Conservation (phyloP, 176 grass and related monocot species). For the Zea luxurians region DNA sequence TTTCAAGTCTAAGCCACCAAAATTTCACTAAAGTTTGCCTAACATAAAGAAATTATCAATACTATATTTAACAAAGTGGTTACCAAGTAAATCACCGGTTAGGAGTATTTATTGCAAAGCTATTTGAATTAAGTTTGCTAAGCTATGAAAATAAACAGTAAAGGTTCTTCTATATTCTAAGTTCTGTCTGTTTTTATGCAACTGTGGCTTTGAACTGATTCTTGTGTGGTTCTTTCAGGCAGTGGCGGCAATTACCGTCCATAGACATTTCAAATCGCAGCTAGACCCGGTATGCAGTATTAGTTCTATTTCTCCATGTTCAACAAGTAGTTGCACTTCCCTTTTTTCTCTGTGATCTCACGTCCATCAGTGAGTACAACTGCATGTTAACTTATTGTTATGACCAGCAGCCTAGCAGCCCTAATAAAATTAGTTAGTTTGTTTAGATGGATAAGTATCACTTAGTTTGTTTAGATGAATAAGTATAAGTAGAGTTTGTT, state of each 20-base stretch:
- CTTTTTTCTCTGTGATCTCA: not conserved
- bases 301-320: constrained; percentile 38
- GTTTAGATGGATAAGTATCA: too few relatives aligned
- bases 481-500: too few relatives aligned
- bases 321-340: constrained; percentile 6
- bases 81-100: constrained; percentile 9
- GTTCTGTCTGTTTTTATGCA: constrained; percentile 27
- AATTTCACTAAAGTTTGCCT: not conserved
- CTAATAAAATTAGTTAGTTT: too few relatives aligned
- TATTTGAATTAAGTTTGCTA: constrained; percentile 31
- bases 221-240: constrained; percentile 50
- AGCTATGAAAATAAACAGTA: constrained; percentile 4
- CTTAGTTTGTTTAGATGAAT: too few relatives aligned
- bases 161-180: constrained; percentile 5
- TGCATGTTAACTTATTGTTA: constrained; percentile 18
- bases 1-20: not conserved
- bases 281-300: constrained; percentile 65
- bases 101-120: not conserved
- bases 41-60: constrained; percentile 12
- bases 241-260: constrained; percentile 66
- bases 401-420: too few relatives aligned
- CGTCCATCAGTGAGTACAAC: not conserved
- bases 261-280: constrained; percentile 85
- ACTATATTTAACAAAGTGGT: constrained; percentile 23
- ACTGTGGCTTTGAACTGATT: constrained; percentile 25